phyloP scores from a whole-genome alignment of 129 eudicot species.

The Rutidosis leptorrhynchoides region DNA sequence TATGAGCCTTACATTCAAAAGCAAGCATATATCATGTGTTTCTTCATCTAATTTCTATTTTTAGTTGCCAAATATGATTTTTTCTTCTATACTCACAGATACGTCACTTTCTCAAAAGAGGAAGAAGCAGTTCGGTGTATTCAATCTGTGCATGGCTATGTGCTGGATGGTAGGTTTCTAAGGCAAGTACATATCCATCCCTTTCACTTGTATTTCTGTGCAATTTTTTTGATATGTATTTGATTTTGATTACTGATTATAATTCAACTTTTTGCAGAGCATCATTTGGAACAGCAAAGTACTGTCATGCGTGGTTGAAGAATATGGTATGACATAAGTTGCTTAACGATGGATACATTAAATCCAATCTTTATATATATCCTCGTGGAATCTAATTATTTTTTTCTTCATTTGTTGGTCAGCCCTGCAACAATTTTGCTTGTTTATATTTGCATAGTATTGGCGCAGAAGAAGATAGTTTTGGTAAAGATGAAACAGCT shows the following conservation, averaged over 20 bases:
- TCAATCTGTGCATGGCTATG: conserved; percentile 71
- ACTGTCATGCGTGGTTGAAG: conserved; percentile 82
- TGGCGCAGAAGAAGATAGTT: conserved; percentile 87
- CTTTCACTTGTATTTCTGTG: conserved; percentile 11
- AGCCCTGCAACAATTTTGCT: conserved; percentile 74
- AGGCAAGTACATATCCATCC: conserved; percentile 39
- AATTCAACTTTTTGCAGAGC: conserved; percentile 46
- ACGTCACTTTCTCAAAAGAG: conserved; percentile 64
- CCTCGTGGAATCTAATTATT: conserved; percentile 2
- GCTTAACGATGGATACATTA: conserved; percentile 9
- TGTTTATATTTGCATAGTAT: conserved; percentile 68
- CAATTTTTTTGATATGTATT: neutral
- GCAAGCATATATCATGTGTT: neutral
- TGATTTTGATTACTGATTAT: conserved; percentile 6
- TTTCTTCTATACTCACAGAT: conserved; percentile 32
- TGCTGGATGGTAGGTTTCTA: conserved; percentile 61
- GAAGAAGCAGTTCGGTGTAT: conserved; percentile 78
- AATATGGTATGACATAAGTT: conserved; percentile 46
- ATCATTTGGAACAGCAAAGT: conserved; percentile 83
- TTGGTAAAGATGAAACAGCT: conserved; percentile 80
- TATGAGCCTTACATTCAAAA: neutral
- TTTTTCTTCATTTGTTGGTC: conserved; percentile 29
- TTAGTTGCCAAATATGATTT: neutral
- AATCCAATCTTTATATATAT: conserved; percentile 1
- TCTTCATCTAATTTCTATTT: neutral